Evolutionary conservation across 1,139 yeast genomes (phyloP).

Genomic region (Saccharomyces hybrid): DNA sequence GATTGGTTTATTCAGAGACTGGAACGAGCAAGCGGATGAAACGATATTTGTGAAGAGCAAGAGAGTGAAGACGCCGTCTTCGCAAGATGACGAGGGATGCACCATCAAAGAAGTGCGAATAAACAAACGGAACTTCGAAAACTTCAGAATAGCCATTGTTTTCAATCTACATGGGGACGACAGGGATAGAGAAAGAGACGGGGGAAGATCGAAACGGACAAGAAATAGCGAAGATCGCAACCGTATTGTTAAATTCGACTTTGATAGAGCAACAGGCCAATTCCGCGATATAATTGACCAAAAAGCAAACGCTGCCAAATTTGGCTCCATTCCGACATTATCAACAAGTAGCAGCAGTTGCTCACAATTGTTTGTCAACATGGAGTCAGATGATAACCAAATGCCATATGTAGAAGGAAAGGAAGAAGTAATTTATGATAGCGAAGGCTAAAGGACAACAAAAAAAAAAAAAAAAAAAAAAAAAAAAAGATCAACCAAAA

Average conservation of each 20-base stretch:
- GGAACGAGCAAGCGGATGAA: slow-evolving; percentile 9
- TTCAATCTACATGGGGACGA: slow-evolving; percentile 3
- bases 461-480: background rate
- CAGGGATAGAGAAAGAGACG: background rate
- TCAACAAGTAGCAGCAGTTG: slow-evolving; percentile 1
- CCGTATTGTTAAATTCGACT: background rate
- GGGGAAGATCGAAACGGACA: background rate
- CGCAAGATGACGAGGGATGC: background rate
- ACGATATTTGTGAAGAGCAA: background rate
- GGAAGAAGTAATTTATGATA: slow-evolving; percentile 7
- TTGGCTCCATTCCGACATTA: background rate
- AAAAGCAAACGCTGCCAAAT: background rate
- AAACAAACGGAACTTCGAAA: slow-evolving; percentile 4
- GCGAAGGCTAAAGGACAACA: slow-evolving; percentile 4
- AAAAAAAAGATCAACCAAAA: background rate
- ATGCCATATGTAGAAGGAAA: background rate
- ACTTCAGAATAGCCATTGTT: slow-evolving; percentile 8
- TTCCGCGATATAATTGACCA: background rate
- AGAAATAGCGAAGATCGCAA: slow-evolving; percentile 1
- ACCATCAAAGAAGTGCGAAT: slow-evolving; percentile 1
- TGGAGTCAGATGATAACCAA: background rate
- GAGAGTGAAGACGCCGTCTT: slow-evolving; percentile 3
- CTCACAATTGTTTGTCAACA: background rate
- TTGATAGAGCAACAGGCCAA: background rate
- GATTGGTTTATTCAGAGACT: slow-evolving; percentile 28